Evolutionary conservation across 1,284 basidiomycete species (phyloP).

Genomic region (Agaricales sp.): DNA sequence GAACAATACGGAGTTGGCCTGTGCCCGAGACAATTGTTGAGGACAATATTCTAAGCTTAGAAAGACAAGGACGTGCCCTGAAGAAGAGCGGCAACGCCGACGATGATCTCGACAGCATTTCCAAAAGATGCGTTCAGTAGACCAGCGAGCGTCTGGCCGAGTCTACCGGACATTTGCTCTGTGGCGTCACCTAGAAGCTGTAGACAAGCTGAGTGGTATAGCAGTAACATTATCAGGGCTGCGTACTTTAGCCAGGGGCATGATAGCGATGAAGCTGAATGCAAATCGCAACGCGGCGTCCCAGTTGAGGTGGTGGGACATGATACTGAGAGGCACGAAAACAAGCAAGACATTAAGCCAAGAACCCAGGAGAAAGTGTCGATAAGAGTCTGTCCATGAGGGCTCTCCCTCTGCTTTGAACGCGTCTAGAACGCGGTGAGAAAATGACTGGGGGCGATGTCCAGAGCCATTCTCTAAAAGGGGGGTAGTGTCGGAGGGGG

Average conservation of each 20-base stretch:
- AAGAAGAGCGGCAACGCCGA: slow-evolving; percentile 75
- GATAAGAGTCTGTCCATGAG: not conserved
- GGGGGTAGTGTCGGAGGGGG: not conserved
- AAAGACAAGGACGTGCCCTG: slow-evolving; percentile 42
- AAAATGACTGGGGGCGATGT: not conserved
- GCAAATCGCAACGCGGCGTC: slow-evolving; percentile 77
- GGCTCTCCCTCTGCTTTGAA: not conserved
- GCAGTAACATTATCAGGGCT: slow-evolving; percentile 3
- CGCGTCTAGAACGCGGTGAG: not conserved
- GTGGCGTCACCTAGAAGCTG: slow-evolving; percentile 79
- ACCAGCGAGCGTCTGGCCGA: slow-evolving; percentile 79
- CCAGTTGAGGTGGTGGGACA: slow-evolving; percentile 59
- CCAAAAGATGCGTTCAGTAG: slow-evolving; percentile 81
- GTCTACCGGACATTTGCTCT: slow-evolving; percentile 71
- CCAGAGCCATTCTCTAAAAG: not conserved
- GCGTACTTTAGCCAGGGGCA: slow-evolving; percentile 74
- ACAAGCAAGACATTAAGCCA: slow-evolving; percentile 75
- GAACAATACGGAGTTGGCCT: slow-evolving; percentile 79
- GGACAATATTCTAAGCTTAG: slow-evolving; percentile 1
- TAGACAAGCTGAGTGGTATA: slow-evolving; percentile 5
- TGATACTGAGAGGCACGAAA: slow-evolving; percentile 61
- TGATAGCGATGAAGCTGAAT: slow-evolving; percentile 80
- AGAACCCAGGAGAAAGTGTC: slow-evolving; percentile 57
- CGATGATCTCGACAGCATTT: slow-evolving; percentile 80
- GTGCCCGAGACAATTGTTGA: slow-evolving; percentile 7